Evolutionary conservation across 148 eudicot genomes (phyloP).

Genomic region (Rhododendron kiyosumense): DNA sequence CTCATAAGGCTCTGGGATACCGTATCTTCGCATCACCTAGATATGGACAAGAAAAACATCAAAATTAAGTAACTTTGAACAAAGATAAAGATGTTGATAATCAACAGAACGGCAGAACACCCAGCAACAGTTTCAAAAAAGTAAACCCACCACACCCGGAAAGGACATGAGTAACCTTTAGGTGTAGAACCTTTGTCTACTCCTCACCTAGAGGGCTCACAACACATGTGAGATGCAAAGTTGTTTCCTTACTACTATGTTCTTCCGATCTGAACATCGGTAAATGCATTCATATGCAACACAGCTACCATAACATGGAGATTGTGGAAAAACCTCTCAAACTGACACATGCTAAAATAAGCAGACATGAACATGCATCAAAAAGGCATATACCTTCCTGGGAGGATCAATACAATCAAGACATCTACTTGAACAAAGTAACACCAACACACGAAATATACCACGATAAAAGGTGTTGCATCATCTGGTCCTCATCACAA

Average conservation of each 20-base stretch:
- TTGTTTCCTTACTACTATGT: neutral
- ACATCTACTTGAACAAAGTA: neutral
- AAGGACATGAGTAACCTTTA: too few species aligned
- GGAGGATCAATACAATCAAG: neutral
- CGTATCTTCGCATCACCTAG: slow-evolving; percentile 96
- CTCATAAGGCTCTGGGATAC: slow-evolving; percentile 93
- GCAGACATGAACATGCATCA: neutral
- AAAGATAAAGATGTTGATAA: neutral
- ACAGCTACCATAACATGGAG: neutral
- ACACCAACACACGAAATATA: neutral
- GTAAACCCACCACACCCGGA: neutral
- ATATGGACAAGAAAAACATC: neutral
- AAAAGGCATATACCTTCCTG: neutral
- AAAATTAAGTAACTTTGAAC: neutral
- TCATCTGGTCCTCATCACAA: neutral
- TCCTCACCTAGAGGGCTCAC: too few species aligned
- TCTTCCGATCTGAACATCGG: neutral
- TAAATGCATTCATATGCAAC: neutral
- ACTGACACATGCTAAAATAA: too few species aligned
- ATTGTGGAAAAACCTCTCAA: neutral
- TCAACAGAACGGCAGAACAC: neutral
- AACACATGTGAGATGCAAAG: neutral
- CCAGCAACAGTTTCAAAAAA: neutral
- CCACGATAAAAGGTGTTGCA: neutral
- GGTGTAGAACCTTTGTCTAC: too few species aligned